Conservation (phyloP, 441 rosid species). For the Metrosideros polymorpha region DNA sequence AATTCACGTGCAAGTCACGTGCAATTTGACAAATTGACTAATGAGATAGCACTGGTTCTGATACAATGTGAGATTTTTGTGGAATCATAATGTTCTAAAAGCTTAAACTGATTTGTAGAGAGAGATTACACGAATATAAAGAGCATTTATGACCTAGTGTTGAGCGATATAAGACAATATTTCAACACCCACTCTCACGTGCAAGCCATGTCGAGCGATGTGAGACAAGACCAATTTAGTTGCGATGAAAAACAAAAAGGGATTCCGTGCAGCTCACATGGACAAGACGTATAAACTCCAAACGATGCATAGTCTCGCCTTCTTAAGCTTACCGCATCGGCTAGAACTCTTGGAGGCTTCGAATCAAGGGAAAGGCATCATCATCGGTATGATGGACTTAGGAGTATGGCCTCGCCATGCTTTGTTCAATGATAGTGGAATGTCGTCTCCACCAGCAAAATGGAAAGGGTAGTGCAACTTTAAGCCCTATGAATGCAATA, state of each 20-base stretch:
- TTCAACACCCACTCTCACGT: too few relatives aligned
- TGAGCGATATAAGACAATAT: too few relatives aligned
- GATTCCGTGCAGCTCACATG: constrained; percentile 19
- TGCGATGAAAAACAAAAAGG: constrained; percentile 21
- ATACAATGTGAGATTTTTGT: too few relatives aligned
- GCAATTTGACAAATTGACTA: too few relatives aligned
- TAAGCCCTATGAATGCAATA: constrained; percentile 16
- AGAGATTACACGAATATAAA: too few relatives aligned
- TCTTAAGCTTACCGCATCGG: constrained; percentile 24
- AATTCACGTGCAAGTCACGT: too few relatives aligned
- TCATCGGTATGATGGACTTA: constrained; percentile 30
- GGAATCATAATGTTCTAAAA: too few relatives aligned
- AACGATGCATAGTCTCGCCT: constrained; percentile 25
- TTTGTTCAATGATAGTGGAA: constrained; percentile 29
- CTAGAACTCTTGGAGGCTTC: constrained; percentile 20
- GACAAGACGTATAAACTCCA: constrained; percentile 8
- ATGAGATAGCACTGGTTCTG: too few relatives aligned
- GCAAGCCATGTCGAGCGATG: too few relatives aligned
- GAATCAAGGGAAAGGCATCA: constrained; percentile 32
- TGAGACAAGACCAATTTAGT: too few relatives aligned
- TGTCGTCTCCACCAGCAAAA: constrained; percentile 38
- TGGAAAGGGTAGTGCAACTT: constrained; percentile 59
- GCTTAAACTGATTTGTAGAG: too few relatives aligned
- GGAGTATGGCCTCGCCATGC: constrained; percentile 33
- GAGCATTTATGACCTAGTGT: too few relatives aligned